phyloP scores from a whole-genome alignment of 2,329 filamentous ascomycete genomes.

The Westerdykella sp. region DNA sequence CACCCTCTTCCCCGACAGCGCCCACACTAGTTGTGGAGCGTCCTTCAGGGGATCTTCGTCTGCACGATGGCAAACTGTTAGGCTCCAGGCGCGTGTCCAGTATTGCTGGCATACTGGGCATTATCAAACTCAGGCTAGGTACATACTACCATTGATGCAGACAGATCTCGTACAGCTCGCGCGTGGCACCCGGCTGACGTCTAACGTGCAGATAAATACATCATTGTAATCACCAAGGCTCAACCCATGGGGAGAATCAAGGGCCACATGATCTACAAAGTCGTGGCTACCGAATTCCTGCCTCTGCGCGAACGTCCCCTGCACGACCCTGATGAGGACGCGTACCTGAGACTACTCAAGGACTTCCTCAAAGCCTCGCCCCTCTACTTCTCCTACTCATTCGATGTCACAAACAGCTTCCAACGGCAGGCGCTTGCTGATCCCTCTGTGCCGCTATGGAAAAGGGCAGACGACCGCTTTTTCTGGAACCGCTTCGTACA shows the following conservation, averaged over 20 bases:
- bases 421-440: slow-evolving; percentile 83
- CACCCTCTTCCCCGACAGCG: slow-evolving; percentile 84
- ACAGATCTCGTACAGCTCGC: too few relatives aligned
- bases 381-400: slow-evolving; percentile 97
- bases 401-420: slow-evolving; percentile 95
- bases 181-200: slow-evolving; percentile 3
- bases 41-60: slow-evolving; percentile 81
- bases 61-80: slow-evolving; percentile 71
- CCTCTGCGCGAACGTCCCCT: slow-evolving; percentile 88
- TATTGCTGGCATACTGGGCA: slow-evolving; percentile 88
- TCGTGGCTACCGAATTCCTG: slow-evolving; percentile 84
- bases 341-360: slow-evolving; percentile 76
- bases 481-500: slow-evolving; percentile 97
- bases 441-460: slow-evolving; percentile 71
- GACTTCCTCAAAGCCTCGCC: slow-evolving; percentile 74
- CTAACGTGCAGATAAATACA: slow-evolving; percentile 73
- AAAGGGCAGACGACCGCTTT: slow-evolving; percentile 90
- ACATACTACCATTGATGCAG: slow-evolving; percentile 15
- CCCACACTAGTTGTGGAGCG: slow-evolving; percentile 84
- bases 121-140: slow-evolving; percentile 91
- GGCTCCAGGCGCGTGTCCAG: slow-evolving; percentile 82
- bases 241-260: slow-evolving; percentile 84
- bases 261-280: slow-evolving; percentile 93
- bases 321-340: slow-evolving; percentile 89
- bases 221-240: slow-evolving; percentile 92